Evolutionary conservation across 306 rosid genomes (phyloP).

Genomic region (Amphicarpaea edgeworthii): DNA sequence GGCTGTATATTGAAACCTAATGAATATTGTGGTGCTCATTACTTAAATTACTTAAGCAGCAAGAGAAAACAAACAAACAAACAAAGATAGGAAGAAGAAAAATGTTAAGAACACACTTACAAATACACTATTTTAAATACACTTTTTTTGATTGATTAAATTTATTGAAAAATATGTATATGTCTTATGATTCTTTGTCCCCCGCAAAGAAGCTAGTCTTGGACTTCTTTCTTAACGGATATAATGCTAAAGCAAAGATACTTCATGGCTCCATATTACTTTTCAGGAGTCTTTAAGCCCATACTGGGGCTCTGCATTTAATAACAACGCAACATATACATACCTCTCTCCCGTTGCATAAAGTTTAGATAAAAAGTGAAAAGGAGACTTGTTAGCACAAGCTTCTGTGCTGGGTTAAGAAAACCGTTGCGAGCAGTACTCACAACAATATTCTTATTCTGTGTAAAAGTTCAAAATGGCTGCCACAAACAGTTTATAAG

Average conservation of each 20-base stretch:
- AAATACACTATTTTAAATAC: too few species aligned
- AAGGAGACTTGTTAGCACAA: neutral
- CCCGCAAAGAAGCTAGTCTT: neutral
- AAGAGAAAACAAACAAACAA: neutral
- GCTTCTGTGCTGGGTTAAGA: conserved; percentile 23
- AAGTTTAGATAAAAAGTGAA: neutral
- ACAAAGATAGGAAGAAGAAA: neutral
- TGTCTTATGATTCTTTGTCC: too few species aligned
- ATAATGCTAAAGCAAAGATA: conserved; percentile 42
- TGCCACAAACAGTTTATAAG: neutral
- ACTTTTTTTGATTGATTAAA: too few species aligned
- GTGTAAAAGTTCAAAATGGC: conserved; percentile 41
- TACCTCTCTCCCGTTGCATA: neutral
- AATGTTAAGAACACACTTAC: too few species aligned
- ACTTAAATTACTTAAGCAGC: conserved; percentile 21
- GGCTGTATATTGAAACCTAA: neutral
- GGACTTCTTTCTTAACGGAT: conserved; percentile 36
- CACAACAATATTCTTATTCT: conserved; percentile 16
- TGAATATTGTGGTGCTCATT: conserved; percentile 2
- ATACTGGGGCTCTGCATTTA: conserved; percentile 17
- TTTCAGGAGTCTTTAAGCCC: conserved; percentile 12
- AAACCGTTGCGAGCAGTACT: conserved; percentile 34
- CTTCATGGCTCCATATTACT: conserved; percentile 34
- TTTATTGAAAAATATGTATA: too few species aligned
- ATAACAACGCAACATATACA: neutral